Evolutionary conservation across 805 yeast genomes (phyloP).

Genomic region (Metschnikowia lachancei): DNA sequence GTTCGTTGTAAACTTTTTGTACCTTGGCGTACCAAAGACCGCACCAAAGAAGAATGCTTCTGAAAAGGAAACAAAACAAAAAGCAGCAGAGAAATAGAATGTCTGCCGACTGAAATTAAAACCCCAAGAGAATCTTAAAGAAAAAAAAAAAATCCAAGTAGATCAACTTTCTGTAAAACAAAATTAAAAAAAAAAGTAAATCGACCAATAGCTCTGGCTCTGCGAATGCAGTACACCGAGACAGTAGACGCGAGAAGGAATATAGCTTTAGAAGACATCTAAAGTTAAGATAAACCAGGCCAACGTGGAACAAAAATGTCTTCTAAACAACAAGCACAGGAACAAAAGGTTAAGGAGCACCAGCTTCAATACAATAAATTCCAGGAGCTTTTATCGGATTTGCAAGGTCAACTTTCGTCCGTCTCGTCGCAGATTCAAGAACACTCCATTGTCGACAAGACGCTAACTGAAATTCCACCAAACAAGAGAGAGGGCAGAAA

Average conservation of each 20-base stretch:
- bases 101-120: not conserved
- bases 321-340: conserved; percentile 21
- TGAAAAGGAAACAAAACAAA: not conserved
- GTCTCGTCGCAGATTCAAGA: conserved; percentile 39
- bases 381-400: conserved; percentile 38
- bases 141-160: not conserved
- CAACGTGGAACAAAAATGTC: conserved; percentile 13
- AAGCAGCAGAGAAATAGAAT: not conserved
- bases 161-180: not conserved
- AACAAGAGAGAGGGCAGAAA: conserved; percentile 51
- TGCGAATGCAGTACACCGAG: conserved; percentile 6
- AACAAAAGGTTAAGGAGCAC: conserved; percentile 39
- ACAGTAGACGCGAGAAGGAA: conserved; percentile 1
- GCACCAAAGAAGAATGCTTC: conserved; percentile 9
- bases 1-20: conserved; percentile 66
- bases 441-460: conserved; percentile 41
- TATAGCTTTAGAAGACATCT: not conserved
- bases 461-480: conserved; percentile 35
- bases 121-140: not conserved
- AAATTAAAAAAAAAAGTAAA: no score
- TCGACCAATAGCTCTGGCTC: no score
- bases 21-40: conserved; percentile 27
- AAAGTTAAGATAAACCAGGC: not conserved
- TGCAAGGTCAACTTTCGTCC: conserved; percentile 38
- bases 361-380: conserved; percentile 41